Base-by-base conservation (phyloP, 2,329 filamentous ascomycete genomes). In the Fusarium scirpi region DNA sequence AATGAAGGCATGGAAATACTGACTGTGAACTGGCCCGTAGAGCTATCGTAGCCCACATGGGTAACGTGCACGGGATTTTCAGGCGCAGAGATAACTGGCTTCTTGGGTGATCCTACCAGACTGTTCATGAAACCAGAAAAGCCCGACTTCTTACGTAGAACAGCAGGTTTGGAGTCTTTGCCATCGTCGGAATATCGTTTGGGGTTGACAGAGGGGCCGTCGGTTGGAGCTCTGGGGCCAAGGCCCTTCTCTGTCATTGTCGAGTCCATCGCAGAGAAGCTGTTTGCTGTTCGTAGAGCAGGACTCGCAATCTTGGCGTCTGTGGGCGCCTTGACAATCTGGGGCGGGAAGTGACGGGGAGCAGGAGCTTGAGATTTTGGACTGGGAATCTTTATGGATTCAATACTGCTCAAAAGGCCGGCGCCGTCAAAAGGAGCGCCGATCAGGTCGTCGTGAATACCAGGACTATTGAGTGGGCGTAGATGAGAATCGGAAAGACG, bases 61-160 rank as follows among this genome's bases (percentile, higher is more conserved):
- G 95, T 98, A 76, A 99, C 93, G 82, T 98, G 96, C 65, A 98
- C 94, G 51, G 96, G 96, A 76, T 99, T 98, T 81, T 97, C 94
- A 58, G 96, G 96, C 40, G 94, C 93, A n/a, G 96, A 98, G 76
- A 99, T 99, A 80, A 95, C 90, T 48, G 96, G 94, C 71, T 94
- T 93, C 81, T 94, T 93, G 56, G 93, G 94, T 38, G 94, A 95
- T 71, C 93, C 92, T 63, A 97, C 90, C 65, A 91, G 79, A 78
- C 91, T 95, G 79, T 91, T 95, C 85, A 97, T 90, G 76, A 97
- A 94, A 73, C 91, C 93, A 18, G 93, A 94, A 78, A 97, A 94
- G 62, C 93, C 94, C 54, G 92, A 92, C 84, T 97, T 97, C 84
- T 97, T 97, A 76, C 93, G 88, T 67, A 90, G 81, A 66, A 90